Conservation (phyloP, 306 rosid species). For the Cyclanthera cordifolia region DNA sequence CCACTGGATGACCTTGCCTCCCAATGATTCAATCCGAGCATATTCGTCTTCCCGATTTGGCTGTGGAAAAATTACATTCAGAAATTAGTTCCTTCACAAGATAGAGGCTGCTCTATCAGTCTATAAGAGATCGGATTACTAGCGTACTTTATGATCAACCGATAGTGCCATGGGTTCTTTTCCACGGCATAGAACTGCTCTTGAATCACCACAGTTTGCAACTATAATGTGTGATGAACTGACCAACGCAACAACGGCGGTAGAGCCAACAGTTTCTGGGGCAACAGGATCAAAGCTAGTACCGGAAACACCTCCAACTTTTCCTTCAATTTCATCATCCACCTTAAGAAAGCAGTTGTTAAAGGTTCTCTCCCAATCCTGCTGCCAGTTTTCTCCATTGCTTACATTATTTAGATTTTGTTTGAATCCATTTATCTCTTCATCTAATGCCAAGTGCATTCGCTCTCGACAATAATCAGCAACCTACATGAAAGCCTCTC, state of each 20-base stretch:
- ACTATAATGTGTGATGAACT: constrained; percentile 48
- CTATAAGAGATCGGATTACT: neutral
- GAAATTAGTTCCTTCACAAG: constrained; percentile 1
- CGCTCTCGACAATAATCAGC: constrained; percentile 46
- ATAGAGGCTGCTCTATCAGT: neutral
- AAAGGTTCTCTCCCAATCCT: constrained; percentile 37
- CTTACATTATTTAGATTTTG: constrained; percentile 19
- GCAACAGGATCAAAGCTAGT: constrained; percentile 27
- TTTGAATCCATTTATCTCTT: constrained; percentile 27
- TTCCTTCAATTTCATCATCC: constrained; percentile 45
- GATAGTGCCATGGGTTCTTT: constrained; percentile 42
- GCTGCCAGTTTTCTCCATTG: constrained; percentile 21
- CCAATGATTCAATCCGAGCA: constrained; percentile 43
- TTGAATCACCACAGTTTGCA: constrained; percentile 51
- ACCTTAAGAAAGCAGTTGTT: constrained; percentile 34
- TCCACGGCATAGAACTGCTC: constrained; percentile 49
- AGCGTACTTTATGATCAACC: constrained; percentile 43
- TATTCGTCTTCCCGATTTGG: constrained; percentile 53
- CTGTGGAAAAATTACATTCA: constrained; percentile 20
- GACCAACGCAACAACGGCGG: constrained; percentile 43
- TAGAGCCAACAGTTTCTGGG: constrained; percentile 52
- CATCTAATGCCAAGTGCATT: constrained; percentile 38
- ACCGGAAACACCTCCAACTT: constrained; percentile 19
- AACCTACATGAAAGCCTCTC: constrained; percentile 27
- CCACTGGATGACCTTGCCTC: constrained; percentile 53